Percentiles rank a stretch among this genome's conserved stretches.
These are phyloP conservation scores for Coniosporium apollinis DNA, from an alignment of 495 filamentous ascomycete genomes.

Conservation along the genomic window DNA sequence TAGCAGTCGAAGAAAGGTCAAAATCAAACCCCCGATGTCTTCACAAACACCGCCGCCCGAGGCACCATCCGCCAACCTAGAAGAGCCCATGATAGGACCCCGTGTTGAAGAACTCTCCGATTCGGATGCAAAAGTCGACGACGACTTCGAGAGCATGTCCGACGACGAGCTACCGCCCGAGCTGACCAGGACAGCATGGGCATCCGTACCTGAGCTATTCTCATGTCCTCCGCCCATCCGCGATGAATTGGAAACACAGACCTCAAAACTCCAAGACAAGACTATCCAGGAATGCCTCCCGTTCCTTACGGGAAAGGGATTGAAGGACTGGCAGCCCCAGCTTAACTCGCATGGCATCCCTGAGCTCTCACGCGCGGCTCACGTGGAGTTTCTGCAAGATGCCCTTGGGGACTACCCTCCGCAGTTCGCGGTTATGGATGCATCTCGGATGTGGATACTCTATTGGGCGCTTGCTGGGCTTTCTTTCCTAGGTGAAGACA, in stretches of 20 bases:
- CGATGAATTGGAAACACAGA: constrained; percentile 51
- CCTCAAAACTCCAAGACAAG: constrained; percentile 47
- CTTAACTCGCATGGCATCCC: constrained; percentile 60
- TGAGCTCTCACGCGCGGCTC: constrained; percentile 46
- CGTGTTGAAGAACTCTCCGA: constrained; percentile 1
- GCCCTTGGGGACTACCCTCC: constrained; percentile 47
- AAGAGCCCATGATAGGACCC: not conserved
- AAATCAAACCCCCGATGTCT: not conserved
- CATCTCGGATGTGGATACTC: constrained; percentile 77
- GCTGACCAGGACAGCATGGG: too few species aligned
- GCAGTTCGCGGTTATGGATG: constrained; percentile 52
- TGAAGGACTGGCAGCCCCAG: constrained; percentile 25
- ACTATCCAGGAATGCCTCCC: constrained; percentile 53
- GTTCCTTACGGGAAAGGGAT: constrained; percentile 34
- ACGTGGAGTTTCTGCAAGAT: constrained; percentile 59
- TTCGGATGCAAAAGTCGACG: not conserved
- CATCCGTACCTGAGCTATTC: too few species aligned
- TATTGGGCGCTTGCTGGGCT: constrained; percentile 79
- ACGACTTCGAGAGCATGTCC: not conserved
- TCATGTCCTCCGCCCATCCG: constrained; percentile 31
- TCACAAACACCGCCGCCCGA: not conserved
- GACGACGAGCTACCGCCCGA: not conserved
- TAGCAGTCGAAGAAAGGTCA: not conserved
- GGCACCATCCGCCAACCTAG: not conserved
- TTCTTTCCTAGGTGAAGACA: constrained; percentile 55